Base-by-base conservation (phyloP, 495 filamentous ascomycete species). In the Pseudomonodictys pantanalensis region DNA sequence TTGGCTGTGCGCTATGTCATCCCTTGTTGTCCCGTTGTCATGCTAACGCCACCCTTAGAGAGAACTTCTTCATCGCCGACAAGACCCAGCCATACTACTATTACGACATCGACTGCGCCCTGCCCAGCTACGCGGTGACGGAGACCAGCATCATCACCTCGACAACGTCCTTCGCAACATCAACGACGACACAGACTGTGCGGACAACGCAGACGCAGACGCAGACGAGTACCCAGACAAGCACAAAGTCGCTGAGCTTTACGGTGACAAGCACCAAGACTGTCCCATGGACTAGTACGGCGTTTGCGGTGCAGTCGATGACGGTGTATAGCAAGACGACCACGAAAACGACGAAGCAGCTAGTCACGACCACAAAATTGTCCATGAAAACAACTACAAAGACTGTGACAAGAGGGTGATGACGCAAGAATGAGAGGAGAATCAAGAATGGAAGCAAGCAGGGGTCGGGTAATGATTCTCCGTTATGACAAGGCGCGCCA, bases 21-120 rank as follows among this genome's bases (percentile, higher is more conserved):
- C n/a, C n/a, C n/a, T n/a, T n/a, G n/a, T n/a, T n/a, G n/a, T n/a
- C n/a, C n/a, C n/a, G n/a, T n/a, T n/a, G n/a, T n/a, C n/a, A n/a
- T n/a, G n/a, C n/a, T n/a, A n/a, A n/a, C n/a, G n/a, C n/a, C n/a
- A n/a, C n/a, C n/a, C n/a, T n/a, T n/a, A n/a, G 24, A 15, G 20
- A 46, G 24, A 15, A 23, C 47, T 50, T 8, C 6, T 50, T 29
- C n/a, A 50, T 32, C 9, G 24, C 7, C n/a, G 25, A 32, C n/a
- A 7, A 30, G 12, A 26, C 2, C n/a, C n/a, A 29, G n/a, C 15
- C 20, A 9, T 50, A 50, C 18, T 50, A 50, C 47, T 50, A 50
- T 26, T 50, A 18, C 47, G 24, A 50, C 18, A 28, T 50, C 47
- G 47, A 50, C 47, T 50, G 47, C n/a, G 11, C 28, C 3, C 38